Conservation (phyloP, 225 moss, liverwort and hornwort genomes). For the Physcomitrellopsis africana region DNA sequence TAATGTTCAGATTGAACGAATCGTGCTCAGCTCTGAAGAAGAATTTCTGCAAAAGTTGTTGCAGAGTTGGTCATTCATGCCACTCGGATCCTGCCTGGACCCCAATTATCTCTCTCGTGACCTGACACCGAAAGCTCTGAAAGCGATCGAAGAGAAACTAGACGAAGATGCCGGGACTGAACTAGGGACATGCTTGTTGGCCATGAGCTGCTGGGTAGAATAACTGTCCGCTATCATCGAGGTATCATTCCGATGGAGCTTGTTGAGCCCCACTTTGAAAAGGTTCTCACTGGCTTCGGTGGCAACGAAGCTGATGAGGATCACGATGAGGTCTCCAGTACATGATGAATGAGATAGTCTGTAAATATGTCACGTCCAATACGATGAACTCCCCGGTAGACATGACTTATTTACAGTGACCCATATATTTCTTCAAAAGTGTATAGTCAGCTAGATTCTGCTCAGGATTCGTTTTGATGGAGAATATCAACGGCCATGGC, state of each 20-base stretch:
- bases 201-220: slow-evolving; percentile 45
- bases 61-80: neutral
- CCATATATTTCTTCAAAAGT: too few relatives aligned
- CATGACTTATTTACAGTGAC: too few relatives aligned
- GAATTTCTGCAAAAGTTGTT: too few relatives aligned
- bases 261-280: slow-evolving; percentile 52
- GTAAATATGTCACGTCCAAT: neutral
- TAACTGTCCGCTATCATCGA: slow-evolving; percentile 50
- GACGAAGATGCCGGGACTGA: slow-evolving; percentile 44
- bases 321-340: slow-evolving; percentile 8
- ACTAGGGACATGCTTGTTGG: slow-evolving; percentile 45
- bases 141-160: slow-evolving; percentile 43
- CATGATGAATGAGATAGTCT: slow-evolving; percentile 13
- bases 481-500: too few relatives aligned
- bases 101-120: slow-evolving; percentile 7
- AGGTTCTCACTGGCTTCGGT: slow-evolving; percentile 35
- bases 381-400: too few relatives aligned
- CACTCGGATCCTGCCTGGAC: neutral
- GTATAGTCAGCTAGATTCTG: too few relatives aligned
- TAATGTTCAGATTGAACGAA: too few relatives aligned
- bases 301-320: slow-evolving; percentile 26
- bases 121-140: slow-evolving; percentile 19
- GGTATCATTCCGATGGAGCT: slow-evolving; percentile 56
- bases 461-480: too few relatives aligned
- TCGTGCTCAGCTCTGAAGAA: too few relatives aligned